Percentiles rank a stretch among this genome's conserved stretches.
Evolutionary conservation across 2,329 filamentous ascomycete species (phyloP).

Genomic region (Macroventuria anomochaeta): DNA sequence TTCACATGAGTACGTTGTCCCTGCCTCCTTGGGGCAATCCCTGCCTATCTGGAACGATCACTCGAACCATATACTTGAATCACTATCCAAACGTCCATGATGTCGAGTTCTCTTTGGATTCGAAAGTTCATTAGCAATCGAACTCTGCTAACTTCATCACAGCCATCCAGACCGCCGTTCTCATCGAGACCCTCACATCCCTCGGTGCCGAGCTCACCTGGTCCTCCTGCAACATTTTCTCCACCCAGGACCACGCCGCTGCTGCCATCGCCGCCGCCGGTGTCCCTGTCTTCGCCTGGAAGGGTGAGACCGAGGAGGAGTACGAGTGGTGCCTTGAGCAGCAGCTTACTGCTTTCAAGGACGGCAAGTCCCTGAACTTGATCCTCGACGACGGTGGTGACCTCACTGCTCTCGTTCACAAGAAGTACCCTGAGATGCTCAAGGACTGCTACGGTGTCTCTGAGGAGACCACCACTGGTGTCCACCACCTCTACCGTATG

Average conservation of each 20-base stretch:
- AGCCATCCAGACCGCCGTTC: slow-evolving; percentile 97
- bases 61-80: not conserved
- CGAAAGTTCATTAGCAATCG: not conserved
- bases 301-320: slow-evolving; percentile 98
- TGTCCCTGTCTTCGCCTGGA: slow-evolving; percentile 85
- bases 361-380: slow-evolving; percentile 94
- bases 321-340: slow-evolving; percentile 99
- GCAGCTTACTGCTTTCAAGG: slow-evolving; percentile 96
- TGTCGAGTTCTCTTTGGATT: slow-evolving; percentile 2
- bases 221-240: slow-evolving; percentile 99
- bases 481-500: slow-evolving; percentile 99
- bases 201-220: slow-evolving; percentile 99
- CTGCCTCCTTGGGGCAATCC: not conserved
- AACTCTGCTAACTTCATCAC: not conserved
- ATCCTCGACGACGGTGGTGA: slow-evolving; percentile 99
- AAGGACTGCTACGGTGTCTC: slow-evolving; percentile 98
- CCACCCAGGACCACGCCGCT: slow-evolving; percentile 97
- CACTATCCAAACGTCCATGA: not conserved
- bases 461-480: slow-evolving; percentile 99
- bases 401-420: slow-evolving; percentile 93
- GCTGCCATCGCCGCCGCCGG: slow-evolving; percentile 94
- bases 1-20: slow-evolving; percentile 83
- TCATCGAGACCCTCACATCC: slow-evolving; percentile 94
- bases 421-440: slow-evolving; percentile 98
- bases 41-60: slow-evolving; percentile 10